Evolutionary conservation across 2,329 filamentous ascomycete species (phyloP).

Genomic region (Cladosporium cucumerinum): DNA sequence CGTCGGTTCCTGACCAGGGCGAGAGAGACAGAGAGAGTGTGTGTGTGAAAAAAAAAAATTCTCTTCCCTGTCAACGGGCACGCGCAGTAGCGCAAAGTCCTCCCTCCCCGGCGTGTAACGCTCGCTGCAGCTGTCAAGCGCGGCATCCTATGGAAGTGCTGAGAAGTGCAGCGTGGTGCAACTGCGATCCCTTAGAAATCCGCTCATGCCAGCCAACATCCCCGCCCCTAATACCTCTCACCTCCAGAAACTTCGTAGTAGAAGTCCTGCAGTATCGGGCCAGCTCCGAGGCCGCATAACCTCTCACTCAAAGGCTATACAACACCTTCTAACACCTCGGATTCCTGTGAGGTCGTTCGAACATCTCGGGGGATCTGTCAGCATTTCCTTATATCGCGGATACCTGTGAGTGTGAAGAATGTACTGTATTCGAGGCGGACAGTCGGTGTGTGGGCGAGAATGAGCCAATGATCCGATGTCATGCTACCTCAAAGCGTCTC

Average conservation of each 20-base stretch:
- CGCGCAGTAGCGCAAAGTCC: not conserved
- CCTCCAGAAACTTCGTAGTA: too few species aligned
- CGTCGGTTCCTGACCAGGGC: not conserved
- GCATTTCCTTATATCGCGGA: not conserved
- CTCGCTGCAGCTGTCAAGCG: not conserved
- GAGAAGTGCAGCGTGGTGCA: not conserved
- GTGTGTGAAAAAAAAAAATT: slow-evolving; percentile 4
- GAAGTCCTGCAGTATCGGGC: not conserved
- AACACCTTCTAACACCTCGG: not conserved
- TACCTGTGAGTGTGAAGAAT: not conserved
- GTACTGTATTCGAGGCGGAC: not conserved
- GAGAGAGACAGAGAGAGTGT: too few species aligned
- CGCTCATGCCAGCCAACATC: not conserved
- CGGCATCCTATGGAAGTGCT: not conserved
- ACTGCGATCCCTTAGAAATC: not conserved
- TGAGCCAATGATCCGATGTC: not conserved
- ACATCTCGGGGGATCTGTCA: not conserved
- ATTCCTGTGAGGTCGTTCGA: not conserved
- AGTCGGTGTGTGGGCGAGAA: not conserved
- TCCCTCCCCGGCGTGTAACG: not conserved
- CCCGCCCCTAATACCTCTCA: not conserved
- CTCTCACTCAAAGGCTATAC: not conserved
- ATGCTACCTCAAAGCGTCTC: not conserved
- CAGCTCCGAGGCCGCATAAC: not conserved
- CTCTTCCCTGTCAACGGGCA: slow-evolving; percentile 14